phyloP scores from a whole-genome alignment of 805 yeast genomes.

The Isabelozyma rhagii region DNA sequence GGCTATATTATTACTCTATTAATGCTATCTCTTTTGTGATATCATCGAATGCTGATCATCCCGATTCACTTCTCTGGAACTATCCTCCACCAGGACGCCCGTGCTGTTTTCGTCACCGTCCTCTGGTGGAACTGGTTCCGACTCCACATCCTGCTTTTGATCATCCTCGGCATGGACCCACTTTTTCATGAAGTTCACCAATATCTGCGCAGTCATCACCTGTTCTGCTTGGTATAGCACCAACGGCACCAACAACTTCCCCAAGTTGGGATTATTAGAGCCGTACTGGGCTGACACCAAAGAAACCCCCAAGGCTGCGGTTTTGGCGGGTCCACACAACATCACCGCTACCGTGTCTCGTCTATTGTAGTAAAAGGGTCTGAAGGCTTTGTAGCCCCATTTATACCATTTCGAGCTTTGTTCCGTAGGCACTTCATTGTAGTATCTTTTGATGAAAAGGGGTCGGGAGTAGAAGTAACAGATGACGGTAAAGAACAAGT shows the following conservation, averaged over 20 bases:
- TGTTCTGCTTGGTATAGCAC: conserved; percentile 87
- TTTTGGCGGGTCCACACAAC: conserved; percentile 91
- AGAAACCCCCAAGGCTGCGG: conserved; percentile 89
- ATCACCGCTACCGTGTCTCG: conserved; percentile 74
- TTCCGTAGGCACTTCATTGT: conserved; percentile 47
- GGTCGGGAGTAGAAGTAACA: conserved; percentile 65
- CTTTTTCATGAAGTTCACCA: conserved; percentile 61
- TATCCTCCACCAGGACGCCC: background rate
- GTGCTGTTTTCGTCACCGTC: background rate
- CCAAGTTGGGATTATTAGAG: conserved; percentile 53
- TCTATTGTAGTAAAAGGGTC: conserved; percentile 69
- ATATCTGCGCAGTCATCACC: conserved; percentile 73
- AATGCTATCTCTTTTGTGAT: no score
- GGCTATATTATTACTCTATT: no score
- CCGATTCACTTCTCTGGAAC: background rate
- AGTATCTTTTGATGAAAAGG: conserved; percentile 39
- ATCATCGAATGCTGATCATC: no score
- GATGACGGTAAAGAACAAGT: conserved; percentile 68
- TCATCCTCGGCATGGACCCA: conserved; percentile 55
- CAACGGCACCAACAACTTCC: conserved; percentile 72
- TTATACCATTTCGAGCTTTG: conserved; percentile 44
- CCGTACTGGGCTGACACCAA: conserved; percentile 81
- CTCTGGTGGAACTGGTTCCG: background rate
- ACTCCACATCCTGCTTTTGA: background rate
- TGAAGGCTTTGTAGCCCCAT: conserved; percentile 39